Base-by-base conservation (phyloP, 768 basidiomycete species). In the Psilocybe subaeruginosa region DNA sequence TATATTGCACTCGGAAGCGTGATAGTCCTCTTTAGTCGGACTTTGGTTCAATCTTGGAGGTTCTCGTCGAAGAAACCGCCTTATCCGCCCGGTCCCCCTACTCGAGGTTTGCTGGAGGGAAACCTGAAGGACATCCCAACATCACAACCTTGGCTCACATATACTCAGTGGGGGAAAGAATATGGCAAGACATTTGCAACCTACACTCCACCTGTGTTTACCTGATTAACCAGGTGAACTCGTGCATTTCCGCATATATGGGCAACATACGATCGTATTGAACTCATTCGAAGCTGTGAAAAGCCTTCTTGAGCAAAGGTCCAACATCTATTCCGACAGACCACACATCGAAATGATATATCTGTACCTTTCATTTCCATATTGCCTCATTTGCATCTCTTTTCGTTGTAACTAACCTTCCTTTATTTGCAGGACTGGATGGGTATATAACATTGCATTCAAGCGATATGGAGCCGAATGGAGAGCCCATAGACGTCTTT, bases 201-300 rank as follows among this genome's bases (percentile, higher is more conserved):
- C 14, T 16, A 16, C 11, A 9, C n/a, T 17, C 35, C 33, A 35
- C 6, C 7, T 1, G 16, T 33, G 16, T n/a, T 53, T 14, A 17
- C n/a, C 16, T 17, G n/a, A 14, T 53, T 17, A 8, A 37, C n/a
- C 51, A 60, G 59, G 59, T 12, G 54, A 55, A 23, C 49, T 60
- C 6, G 54, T 55, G 3, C 59, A 60, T 17, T 37, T 60, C 16
- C 56, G 61, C 12, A 48, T 62, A 11, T 58, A 54, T 27, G 52
- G 56, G 3, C 56, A 62, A 49, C 61, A 62, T n/a, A 58, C 37
- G 4, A 54, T 62, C 30, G 23, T 62, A 8, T 27, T 62, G 11
- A 58, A 62, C 45, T 58, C 56, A 6, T 53, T 62, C 17, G 61
- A 62, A n/a, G 61, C 45, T 17, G 61, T 58, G 8, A 48, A 43